These are phyloP conservation scores for Daedaleopsis nitida DNA, from an alignment of 768 basidiomycete species.

Conservation along the genomic window DNA sequence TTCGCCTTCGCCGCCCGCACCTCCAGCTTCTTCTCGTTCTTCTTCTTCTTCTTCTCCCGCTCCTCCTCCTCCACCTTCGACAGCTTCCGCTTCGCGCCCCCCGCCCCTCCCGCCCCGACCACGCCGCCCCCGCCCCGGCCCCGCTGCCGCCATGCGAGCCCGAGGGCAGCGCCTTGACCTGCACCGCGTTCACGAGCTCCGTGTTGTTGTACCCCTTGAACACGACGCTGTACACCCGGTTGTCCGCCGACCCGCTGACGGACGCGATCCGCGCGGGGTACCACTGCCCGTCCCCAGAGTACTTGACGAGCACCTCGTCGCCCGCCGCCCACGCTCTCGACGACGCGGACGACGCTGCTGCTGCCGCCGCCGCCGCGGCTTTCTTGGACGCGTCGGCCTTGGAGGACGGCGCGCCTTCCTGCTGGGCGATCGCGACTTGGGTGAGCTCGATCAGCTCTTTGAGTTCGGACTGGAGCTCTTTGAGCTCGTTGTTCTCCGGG, in stretches of 20 bases:
- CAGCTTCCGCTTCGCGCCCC: constrained; percentile 75
- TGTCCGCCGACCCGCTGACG: constrained; percentile 78
- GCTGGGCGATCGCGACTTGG: constrained; percentile 68
- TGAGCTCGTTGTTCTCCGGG: constrained; percentile 72
- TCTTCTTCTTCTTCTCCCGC: constrained; percentile 88
- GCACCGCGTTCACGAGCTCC: constrained; percentile 73
- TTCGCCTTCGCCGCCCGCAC: constrained; percentile 82
- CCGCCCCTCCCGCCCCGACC: constrained; percentile 25
- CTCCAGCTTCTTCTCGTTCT: constrained; percentile 93
- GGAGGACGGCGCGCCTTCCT: too few relatives aligned
- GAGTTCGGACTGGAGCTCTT: constrained; percentile 74
- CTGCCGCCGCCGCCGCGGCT: constrained; percentile 25
- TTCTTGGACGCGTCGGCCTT: constrained; percentile 58
- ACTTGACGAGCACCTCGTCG: constrained; percentile 85
- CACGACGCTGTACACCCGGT: constrained; percentile 84
- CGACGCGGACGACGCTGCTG: constrained; percentile 28
- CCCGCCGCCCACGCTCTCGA: constrained; percentile 72
- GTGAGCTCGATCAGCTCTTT: constrained; percentile 84
- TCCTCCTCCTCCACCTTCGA: constrained; percentile 84
- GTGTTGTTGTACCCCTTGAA: constrained; percentile 94
- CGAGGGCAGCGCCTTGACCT: constrained; percentile 69
- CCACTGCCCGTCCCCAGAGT: constrained; percentile 81
- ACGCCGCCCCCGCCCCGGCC: constrained; percentile 25
- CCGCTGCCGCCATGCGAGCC: constrained; percentile 45
- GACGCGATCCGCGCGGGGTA: constrained; percentile 89